Percentiles rank a stretch among this genome's conserved stretches.
Conservation (phyloP, 139 green algal genomes). For the Choricystis sp. region DNA sequence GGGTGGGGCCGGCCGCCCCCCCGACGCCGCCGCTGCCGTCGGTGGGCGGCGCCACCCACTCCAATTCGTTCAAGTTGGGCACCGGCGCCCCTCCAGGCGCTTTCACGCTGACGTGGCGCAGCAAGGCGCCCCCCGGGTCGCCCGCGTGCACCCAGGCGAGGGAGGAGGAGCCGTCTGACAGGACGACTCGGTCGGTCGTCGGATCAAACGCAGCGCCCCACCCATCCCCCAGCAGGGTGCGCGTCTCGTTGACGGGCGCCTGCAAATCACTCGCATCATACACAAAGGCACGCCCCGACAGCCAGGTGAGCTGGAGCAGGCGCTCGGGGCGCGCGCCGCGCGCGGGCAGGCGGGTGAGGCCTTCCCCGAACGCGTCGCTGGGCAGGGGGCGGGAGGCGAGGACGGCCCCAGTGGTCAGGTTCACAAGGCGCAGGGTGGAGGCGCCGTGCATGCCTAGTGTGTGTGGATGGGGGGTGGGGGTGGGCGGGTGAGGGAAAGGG, state of each 20-base stretch:
- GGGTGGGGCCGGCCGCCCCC: too few species aligned
- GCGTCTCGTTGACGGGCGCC: too few species aligned
- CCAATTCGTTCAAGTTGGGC: neutral
- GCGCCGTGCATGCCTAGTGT: constrained; percentile 47
- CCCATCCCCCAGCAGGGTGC: constrained; percentile 36
- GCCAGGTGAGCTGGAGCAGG: constrained; percentile 53
- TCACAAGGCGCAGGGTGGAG: constrained; percentile 38
- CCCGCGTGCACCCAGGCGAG: constrained; percentile 37
- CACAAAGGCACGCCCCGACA: constrained; percentile 7
- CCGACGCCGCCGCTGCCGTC: neutral
- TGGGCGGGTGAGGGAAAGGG: too few species aligned
- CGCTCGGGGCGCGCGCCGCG: neutral
- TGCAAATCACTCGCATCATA: constrained; percentile 11
- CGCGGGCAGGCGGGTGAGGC: constrained; percentile 15
- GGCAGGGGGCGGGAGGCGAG: constrained; percentile 6
- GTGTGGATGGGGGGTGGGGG: too few species aligned
- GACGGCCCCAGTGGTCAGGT: constrained; percentile 31
- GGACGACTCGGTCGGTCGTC: constrained; percentile 15
- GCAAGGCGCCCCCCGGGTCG: constrained; percentile 1
- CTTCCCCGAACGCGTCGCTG: constrained; percentile 48
- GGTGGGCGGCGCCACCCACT: neutral
- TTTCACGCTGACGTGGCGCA: neutral
- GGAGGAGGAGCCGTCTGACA: constrained; percentile 35
- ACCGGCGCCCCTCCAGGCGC: neutral
- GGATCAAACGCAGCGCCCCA: constrained; percentile 51